Evolutionary conservation across 192 early-diverging fungal species (phyloP), one percentile per base, ranked within the genome.

Genomic region (Funneliformis mosseae): DNA sequence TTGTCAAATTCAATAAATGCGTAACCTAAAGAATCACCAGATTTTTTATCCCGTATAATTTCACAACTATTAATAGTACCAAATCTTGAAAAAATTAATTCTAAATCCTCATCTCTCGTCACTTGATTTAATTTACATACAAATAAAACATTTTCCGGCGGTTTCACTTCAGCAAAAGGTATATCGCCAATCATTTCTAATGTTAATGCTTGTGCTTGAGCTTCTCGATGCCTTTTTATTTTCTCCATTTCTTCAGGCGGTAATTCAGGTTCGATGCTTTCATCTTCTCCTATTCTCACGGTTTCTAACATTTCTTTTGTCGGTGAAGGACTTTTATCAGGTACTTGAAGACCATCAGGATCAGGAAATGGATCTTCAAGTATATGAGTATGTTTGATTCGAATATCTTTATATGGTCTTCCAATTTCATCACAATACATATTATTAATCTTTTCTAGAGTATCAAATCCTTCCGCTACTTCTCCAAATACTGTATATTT

Each of bases 131-230:
- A 88, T 78, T 96, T 95, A 72, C 97, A 98, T 3, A 99, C 96
- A 88, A 99, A 99, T 3, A 99, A 78, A 3, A 99, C 92, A 83
- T 97, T 97, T 78, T 99, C 98, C 8, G 97, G 96, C 6, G 98
- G 98, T 79, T 95, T 96, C 50, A 99, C 92, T 74, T 99, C 97
- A 25, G 97, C 97, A 86, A 94, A 97, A 9, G 97, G 97, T 14
- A 99, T 83, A 82, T 99, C 97, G 4, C 97, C 97, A 8, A 99
- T 91, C 95, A 99, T 97, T 84, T 99, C 97, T 45, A 99, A 87
- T 2, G 97, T 97, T n/a, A 99, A 83, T 8, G 97, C 96, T 8
- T 94, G 90, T 1, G 97, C 95, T 25, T 89, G 87, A 3, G 96
- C 95, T 84, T 98, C 92, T 38, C 84, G 87, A 68, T 88, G 88